These are phyloP conservation scores for Boletus reticuloceps DNA, from an alignment of 768 basidiomycete species.

Conservation along the genomic window DNA sequence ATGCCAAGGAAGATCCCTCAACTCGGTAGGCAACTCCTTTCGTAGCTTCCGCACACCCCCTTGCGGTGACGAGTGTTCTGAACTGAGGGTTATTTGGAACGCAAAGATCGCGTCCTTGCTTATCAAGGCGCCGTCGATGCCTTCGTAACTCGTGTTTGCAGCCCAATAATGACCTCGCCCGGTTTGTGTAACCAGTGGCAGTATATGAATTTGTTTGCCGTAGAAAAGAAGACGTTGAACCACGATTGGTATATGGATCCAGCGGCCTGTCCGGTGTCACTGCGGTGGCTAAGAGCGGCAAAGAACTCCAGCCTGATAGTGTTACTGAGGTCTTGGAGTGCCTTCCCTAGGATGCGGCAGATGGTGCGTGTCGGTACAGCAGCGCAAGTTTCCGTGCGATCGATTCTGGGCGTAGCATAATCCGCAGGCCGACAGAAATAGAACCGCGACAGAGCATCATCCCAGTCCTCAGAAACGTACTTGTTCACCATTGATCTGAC, in stretches of 20 bases:
- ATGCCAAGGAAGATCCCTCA: too few relatives aligned
- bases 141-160: too few relatives aligned
- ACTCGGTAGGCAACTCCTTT: too few relatives aligned
- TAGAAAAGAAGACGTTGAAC: background rate
- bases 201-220: background rate
- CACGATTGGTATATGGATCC: background rate
- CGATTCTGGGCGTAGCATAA: rapidly evolving
- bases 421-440: background rate
- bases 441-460: background rate
- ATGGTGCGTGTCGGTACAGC: background rate
- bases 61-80: too few relatives aligned
- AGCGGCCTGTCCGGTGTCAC: background rate
- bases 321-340: background rate
- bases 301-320: background rate
- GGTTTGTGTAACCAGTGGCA: background rate
- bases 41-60: too few relatives aligned
- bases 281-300: background rate
- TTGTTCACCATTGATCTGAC: too few relatives aligned
- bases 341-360: background rate
- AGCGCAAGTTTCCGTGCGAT: background rate
- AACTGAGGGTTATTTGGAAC: too few relatives aligned
- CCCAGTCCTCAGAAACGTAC: background rate
- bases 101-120: too few relatives aligned
- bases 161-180: too few relatives aligned
- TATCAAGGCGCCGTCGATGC: too few relatives aligned